phyloP scores from a whole-genome alignment of 495 filamentous ascomycete genomes.

The Penicillium parvum region DNA sequence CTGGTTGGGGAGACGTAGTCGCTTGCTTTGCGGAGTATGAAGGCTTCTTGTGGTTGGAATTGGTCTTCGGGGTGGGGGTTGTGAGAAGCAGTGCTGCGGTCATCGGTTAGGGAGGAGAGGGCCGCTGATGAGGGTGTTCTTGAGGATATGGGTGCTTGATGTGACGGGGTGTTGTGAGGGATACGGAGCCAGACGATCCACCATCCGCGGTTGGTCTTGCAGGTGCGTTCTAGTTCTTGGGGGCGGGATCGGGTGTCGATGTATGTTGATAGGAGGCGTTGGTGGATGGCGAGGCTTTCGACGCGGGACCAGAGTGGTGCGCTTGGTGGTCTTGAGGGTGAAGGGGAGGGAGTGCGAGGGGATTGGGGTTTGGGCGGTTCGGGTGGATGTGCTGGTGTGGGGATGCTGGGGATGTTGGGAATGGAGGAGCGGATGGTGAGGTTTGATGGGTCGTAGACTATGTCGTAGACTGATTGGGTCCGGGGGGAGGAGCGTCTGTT shows the following conservation, averaged over 20 bases:
- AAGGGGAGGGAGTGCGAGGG: conserved; percentile 59
- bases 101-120: conserved; percentile 17
- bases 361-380: conserved; percentile 20
- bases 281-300: conserved; percentile 89
- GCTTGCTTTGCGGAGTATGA: conserved; percentile 73
- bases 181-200: conserved; percentile 93
- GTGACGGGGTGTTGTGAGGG: conserved; percentile 29
- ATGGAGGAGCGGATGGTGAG: conserved; percentile 79
- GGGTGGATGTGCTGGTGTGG: conserved; percentile 8
- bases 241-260: conserved; percentile 53
- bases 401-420: conserved; percentile 79
- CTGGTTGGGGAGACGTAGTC: conserved; percentile 45
- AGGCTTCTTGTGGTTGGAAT: conserved; percentile 67
- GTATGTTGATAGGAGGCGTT: conserved; percentile 75
- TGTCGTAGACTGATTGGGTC: conserved; percentile 64
- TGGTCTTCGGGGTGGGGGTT: not conserved
- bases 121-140: conserved; percentile 15
- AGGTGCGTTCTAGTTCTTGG: conserved; percentile 75
- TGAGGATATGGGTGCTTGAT: conserved; percentile 14
- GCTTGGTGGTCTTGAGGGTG: conserved; percentile 54
- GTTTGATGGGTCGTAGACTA: conserved; percentile 76
- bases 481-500: conserved; percentile 25
- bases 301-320: conserved; percentile 60
- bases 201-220: conserved; percentile 89
- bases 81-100: conserved; percentile 7